Evolutionary conservation across 2,329 filamentous ascomycete species (phyloP).

Genomic region (Microdochium nivale): DNA sequence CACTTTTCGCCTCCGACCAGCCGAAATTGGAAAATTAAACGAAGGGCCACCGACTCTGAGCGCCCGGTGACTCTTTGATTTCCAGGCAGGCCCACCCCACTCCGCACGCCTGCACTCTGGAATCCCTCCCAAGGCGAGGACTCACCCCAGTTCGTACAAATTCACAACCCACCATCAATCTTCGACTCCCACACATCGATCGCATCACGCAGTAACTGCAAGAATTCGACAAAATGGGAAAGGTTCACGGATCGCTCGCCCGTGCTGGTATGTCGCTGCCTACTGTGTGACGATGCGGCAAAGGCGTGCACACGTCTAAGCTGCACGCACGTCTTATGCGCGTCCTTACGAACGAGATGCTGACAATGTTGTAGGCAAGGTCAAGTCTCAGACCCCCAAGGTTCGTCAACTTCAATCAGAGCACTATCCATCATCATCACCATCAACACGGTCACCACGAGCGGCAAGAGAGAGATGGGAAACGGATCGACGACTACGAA

Average conservation of each 20-base stretch:
- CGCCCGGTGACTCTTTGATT: slow-evolving; percentile 1
- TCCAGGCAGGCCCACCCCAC: slow-evolving; percentile 4
- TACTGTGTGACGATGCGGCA: slow-evolving; percentile 7
- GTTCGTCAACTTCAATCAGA: slow-evolving; percentile 39
- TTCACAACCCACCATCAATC: slow-evolving; percentile 2
- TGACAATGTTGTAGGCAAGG: slow-evolving; percentile 59
- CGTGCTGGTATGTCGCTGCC: slow-evolving; percentile 51
- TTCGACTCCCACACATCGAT: slow-evolving; percentile 6
- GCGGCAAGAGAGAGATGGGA: background rate
- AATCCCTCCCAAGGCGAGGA: background rate
- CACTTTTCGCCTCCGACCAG: background rate
- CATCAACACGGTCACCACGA: background rate
- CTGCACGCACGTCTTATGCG: background rate
- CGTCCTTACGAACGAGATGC: slow-evolving; percentile 7
- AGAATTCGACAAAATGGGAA: slow-evolving; percentile 23
- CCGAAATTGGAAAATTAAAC: background rate
- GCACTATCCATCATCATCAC: background rate
- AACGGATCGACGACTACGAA: background rate
- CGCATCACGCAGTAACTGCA: slow-evolving; percentile 12
- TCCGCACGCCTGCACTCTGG: background rate
- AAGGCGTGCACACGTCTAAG: too few relatives aligned
- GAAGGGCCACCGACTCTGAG: background rate
- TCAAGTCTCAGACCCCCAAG: slow-evolving; percentile 94
- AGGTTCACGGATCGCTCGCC: slow-evolving; percentile 59
- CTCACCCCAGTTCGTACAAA: slow-evolving; percentile 1